Base-by-base conservation (phyloP, 495 filamentous ascomycete genomes). In the Xylaria palmicola region DNA sequence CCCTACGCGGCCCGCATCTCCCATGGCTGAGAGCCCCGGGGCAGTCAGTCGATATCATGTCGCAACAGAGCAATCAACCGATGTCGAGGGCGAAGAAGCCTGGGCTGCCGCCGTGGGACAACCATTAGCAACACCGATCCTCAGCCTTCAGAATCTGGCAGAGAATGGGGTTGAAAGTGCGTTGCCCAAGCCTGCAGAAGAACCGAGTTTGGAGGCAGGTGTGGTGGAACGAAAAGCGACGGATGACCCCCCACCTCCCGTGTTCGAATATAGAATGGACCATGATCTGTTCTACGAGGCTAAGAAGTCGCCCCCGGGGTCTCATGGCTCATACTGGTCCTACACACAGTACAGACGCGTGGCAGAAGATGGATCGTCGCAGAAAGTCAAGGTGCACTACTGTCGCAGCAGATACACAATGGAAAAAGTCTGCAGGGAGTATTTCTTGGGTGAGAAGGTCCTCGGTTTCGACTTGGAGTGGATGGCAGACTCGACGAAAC, bases 391-490 rank as follows among this genome's bases (percentile, higher is more conserved):
- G 41, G 83, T 96, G 4, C 87, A 95, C 68, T 95, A 95, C 67
- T 93, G 91, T 76, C 82, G 75, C 51, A 86, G 78, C 44, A 79
- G 77, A n/a, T 74, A 81, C 51, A 85, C 81, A 2, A 86, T 88
- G 3, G 89, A 96, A 68, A 72, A 75, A 10, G 80, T 90, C 2
- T 69, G 82, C 43, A 77, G 87, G 15, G 72, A 86, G 30, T 82
- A 89, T 37, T 93, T 97, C 62, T 69, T 87, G 39, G 59, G 84
- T 12, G 84, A 93, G 65, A 78, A 84, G 55, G 71, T 96, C 9
- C 69, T 96, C 37, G 90, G 91, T 7, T 91, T 96, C 62, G 92
- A 97, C 68, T 79, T 97, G 65, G 92, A 97, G 75, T 97, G 92
- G 92, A 75, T 80, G 62, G 61, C 81, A 19, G 72, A 82, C n/a